Conservation (phyloP, 2,329 filamentous ascomycete genomes). For the Aureobasidium sp. region DNA sequence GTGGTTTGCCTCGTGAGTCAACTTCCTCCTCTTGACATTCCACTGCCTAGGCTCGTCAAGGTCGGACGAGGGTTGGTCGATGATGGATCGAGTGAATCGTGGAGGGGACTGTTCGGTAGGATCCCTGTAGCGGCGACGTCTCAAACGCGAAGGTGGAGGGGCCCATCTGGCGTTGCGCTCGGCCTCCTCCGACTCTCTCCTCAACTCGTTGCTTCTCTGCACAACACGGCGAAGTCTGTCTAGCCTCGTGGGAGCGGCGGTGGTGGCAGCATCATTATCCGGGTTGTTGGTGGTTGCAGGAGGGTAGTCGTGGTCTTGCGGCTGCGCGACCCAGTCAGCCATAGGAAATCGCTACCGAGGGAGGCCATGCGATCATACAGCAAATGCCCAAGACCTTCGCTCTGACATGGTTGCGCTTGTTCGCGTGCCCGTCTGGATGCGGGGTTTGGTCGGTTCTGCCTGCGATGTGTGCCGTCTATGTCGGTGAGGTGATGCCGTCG, state of each 20-base stretch:
- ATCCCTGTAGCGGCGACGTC: conserved; percentile 10
- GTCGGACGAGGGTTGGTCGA: conserved; percentile 11
- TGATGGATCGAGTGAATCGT: conserved; percentile 1
- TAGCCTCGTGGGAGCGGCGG: conserved; percentile 22
- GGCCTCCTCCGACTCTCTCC: conserved; percentile 16
- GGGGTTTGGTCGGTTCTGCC: neutral
- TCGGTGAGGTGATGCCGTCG: neutral
- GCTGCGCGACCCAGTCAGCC: conserved; percentile 16
- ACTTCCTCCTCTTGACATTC: conserved; percentile 29
- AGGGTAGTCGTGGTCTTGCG: conserved; percentile 37
- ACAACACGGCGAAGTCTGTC: conserved; percentile 26
- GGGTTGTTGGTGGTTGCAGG: conserved; percentile 27
- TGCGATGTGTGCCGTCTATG: neutral
- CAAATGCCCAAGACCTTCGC: conserved; percentile 13
- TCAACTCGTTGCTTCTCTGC: conserved; percentile 25
- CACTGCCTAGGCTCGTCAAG: conserved; percentile 14
- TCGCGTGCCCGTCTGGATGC: neutral
- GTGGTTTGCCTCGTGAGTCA: conserved; percentile 39
- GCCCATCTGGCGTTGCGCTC: conserved; percentile 14
- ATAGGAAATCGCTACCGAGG: neutral
- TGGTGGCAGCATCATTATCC: conserved; percentile 13
- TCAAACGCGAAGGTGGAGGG: conserved; percentile 4
- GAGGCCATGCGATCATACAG: conserved; percentile 9
- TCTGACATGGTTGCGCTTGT: conserved; percentile 12
- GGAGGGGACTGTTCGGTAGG: conserved; percentile 3